These are phyloP conservation scores for Chlorencoelia australis DNA, from an alignment of 2,329 filamentous ascomycete genomes.

Conservation along the genomic window DNA sequence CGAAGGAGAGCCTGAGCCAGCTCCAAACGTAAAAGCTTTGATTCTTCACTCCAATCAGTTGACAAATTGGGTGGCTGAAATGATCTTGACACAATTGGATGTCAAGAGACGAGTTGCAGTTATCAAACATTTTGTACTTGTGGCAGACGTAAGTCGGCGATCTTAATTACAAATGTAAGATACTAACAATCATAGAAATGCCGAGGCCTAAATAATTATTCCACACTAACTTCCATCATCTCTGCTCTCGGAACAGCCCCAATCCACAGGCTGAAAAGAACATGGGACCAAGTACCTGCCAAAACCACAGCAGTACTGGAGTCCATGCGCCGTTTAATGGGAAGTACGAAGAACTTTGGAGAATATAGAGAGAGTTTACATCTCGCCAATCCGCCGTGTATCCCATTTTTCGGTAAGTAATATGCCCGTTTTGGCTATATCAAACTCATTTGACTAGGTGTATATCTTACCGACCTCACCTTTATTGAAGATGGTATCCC, in stretches of 20 bases:
- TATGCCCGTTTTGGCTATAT: slow-evolving; percentile 1
- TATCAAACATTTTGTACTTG: slow-evolving; percentile 95
- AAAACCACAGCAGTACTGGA: slow-evolving; percentile 74
- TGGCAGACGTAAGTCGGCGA: slow-evolving; percentile 71
- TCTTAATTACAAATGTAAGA: slow-evolving; percentile 8
- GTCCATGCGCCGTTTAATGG: slow-evolving; percentile 89
- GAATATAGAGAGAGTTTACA: slow-evolving; percentile 92
- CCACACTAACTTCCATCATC: slow-evolving; percentile 93
- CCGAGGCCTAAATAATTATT: slow-evolving; percentile 88
- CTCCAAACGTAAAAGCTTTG: slow-evolving; percentile 87
- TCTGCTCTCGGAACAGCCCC: slow-evolving; percentile 90
- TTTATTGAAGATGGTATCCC: slow-evolving; percentile 99
- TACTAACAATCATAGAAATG: slow-evolving; percentile 61
- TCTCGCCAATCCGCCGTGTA: slow-evolving; percentile 89
- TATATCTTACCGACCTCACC: slow-evolving; percentile 92
- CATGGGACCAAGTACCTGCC: slow-evolving; percentile 87
- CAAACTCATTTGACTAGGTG: slow-evolving; percentile 44
- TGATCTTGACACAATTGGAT: slow-evolving; percentile 92
- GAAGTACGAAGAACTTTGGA: slow-evolving; percentile 94
- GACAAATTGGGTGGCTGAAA: slow-evolving; percentile 98
- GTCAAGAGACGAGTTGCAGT: slow-evolving; percentile 94
- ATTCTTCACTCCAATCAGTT: slow-evolving; percentile 98
- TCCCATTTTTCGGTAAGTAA: slow-evolving; percentile 84
- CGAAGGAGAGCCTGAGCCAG: slow-evolving; percentile 73
- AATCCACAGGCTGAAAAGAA: slow-evolving; percentile 85